Evolutionary conservation across 305 asterid species (phyloP), one percentile per base, ranked within the genome.

Genomic region (Fraxinus ornus): DNA sequence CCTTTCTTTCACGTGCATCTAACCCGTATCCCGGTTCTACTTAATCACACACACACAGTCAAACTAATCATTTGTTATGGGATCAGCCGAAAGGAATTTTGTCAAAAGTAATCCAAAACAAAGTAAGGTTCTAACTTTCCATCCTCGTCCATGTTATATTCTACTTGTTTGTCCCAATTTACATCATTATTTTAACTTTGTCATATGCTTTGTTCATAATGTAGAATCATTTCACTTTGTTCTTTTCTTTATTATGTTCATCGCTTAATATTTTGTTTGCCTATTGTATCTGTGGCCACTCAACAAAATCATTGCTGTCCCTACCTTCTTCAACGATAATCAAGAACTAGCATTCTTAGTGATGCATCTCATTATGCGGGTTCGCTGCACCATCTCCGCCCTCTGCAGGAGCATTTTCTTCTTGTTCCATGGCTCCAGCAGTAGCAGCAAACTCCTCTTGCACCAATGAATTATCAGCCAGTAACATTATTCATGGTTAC

Each of bases 401-500:
- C 49, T 41, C 15, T 41, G 49, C 49, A 39, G 13, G 49, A 41
- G 49, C 49, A 41, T 41, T 9, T 41, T 3, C 49, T 41, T 8
- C 5, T 3, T 12, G n/a, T 44, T 44, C 55, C 4, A 44, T 44
- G 55, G 55, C 55, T 44, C 79, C 77, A 90, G 88, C 90, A 91
- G 91, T 87, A 87, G 89, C 90, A 90, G 87, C 81, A 44, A 0
- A 1, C 5, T 12, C n/a, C n/a, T 44, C 2, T 39, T 7, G 13
- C 13, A 39, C n/a, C n/a, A 12, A 10, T 78, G 81, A 77, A 80
- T 88, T 87, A 90, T 88, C 84, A 83, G 83, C 4, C 17, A 41
- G 12, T 2, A 41, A 41, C 15, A 41, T 41, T 10, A 41, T 10
- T 41, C 15, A 2, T 10, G 52, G 0, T 52, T 52, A 15, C 21